Evolutionary conservation across 139 green algal genomes (phyloP).

Genomic region (Astrephomene gubernaculifera): DNA sequence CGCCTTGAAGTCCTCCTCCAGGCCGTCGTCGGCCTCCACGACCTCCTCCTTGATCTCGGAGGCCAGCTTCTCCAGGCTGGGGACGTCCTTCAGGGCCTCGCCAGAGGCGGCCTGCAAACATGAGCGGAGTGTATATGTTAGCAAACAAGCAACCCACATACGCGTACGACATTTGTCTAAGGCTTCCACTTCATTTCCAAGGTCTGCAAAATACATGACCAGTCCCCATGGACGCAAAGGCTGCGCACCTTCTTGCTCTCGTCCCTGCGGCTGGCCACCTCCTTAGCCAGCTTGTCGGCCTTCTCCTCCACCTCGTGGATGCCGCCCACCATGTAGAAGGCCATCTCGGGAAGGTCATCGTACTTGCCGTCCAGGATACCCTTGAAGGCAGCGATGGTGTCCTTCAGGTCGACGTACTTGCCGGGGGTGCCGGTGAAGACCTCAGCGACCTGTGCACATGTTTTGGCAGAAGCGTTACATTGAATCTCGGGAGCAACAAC

Average conservation of each 20-base stretch:
- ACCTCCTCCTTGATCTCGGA: conserved; percentile 62
- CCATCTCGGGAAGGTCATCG: conserved; percentile 98
- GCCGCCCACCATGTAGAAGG: conserved; percentile 99
- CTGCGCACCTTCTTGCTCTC: conserved; percentile 45
- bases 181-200: too few relatives aligned
- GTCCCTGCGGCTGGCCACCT: conserved; percentile 67
- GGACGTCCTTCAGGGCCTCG: conserved; percentile 67
- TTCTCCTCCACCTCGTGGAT: conserved; percentile 91
- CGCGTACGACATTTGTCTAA: too few relatives aligned
- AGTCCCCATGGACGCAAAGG: neutral
- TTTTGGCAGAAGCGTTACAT: too few relatives aligned
- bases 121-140: neutral
- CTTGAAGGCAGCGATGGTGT: conserved; percentile 96
- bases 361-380: conserved; percentile 87
- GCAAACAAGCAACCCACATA: neutral
- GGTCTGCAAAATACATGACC: too few relatives aligned
- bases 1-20: conserved; percentile 68
- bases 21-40: conserved; percentile 51
- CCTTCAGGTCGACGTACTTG: conserved; percentile 97
- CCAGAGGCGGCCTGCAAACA: conserved; percentile 9
- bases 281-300: conserved; percentile 89
- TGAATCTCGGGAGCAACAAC: too few relatives aligned
- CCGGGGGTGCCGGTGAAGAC: conserved; percentile 98
- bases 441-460: conserved; percentile 96
- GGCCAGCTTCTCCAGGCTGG: conserved; percentile 62